These are phyloP conservation scores for Epichloe amarillans DNA, from an alignment of 2,329 filamentous ascomycete species.

Conservation along the genomic window DNA sequence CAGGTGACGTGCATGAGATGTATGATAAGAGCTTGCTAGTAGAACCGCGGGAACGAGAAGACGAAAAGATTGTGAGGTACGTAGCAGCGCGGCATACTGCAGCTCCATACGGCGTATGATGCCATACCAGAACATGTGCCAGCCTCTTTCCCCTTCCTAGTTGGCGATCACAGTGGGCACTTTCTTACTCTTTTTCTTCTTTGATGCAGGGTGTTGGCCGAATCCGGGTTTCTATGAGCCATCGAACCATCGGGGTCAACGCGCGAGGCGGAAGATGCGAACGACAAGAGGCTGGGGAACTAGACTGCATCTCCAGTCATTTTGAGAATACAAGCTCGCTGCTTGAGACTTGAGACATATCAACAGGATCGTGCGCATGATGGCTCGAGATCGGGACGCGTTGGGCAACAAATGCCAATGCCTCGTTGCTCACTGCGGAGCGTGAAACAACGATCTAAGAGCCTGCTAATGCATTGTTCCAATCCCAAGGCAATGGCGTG, in stretches of 20 bases:
- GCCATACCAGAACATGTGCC: neutral
- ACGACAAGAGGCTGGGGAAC: neutral
- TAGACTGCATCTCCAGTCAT: neutral
- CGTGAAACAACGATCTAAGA: neutral
- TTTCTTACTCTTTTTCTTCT: constrained; percentile 5
- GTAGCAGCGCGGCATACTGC: constrained; percentile 23
- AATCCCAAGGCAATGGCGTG: neutral
- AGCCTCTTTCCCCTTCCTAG: neutral
- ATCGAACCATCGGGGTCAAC: neutral
- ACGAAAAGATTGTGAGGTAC: constrained; percentile 98
- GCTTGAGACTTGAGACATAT: too few relatives aligned
- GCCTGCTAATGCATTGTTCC: neutral
- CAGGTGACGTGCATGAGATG: constrained; percentile 97
- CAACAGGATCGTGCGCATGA: neutral
- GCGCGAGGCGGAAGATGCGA: neutral
- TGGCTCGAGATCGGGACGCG: neutral
- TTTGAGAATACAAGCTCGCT: neutral
- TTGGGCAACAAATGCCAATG: neutral
- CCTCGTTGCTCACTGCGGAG: too few relatives aligned
- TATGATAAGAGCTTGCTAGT: constrained; percentile 92
- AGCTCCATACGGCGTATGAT: too few relatives aligned
- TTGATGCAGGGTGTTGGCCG: constrained; percentile 39
- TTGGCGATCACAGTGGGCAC: neutral
- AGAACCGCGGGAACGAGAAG: constrained; percentile 89
- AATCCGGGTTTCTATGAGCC: constrained; percentile 45